Evolutionary conservation across 2,329 filamentous ascomycete genomes (phyloP).

Genomic region (Drechslerella stenobrocha): DNA sequence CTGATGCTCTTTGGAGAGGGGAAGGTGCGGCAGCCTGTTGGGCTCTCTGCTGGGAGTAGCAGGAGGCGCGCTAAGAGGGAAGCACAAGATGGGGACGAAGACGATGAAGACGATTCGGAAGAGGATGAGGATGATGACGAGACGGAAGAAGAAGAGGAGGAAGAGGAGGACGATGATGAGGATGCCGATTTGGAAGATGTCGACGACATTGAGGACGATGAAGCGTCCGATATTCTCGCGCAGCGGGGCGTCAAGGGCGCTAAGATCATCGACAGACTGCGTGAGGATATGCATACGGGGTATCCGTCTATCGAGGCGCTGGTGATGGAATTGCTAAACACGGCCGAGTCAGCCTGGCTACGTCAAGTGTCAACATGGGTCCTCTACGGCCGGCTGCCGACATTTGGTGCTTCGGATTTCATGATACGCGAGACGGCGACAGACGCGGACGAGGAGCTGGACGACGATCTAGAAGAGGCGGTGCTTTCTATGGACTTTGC

Average conservation of each 20-base stretch:
- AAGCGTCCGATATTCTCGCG: conserved; percentile 43
- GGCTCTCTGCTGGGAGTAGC: neutral
- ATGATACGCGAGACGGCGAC: conserved; percentile 65
- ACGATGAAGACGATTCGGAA: conserved; percentile 50
- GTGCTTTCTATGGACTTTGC: conserved; percentile 58
- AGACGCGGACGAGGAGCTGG: conserved; percentile 54
- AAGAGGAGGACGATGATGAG: conserved; percentile 52
- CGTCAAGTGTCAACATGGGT: conserved; percentile 89
- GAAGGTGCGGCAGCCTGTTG: conserved; percentile 28
- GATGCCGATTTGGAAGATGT: conserved; percentile 43
- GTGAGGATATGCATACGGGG: conserved; percentile 78
- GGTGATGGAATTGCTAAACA: conserved; percentile 70
- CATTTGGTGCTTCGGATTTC: conserved; percentile 79
- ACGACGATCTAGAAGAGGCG: conserved; percentile 46
- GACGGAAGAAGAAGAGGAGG: conserved; percentile 51
- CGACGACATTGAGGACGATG: conserved; percentile 38
- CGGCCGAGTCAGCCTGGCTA: conserved; percentile 88
- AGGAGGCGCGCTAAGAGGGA: conserved; percentile 52
- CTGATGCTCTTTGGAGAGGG: conserved; percentile 68
- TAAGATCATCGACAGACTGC: conserved; percentile 73
- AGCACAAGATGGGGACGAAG: conserved; percentile 50
- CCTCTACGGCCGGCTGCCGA: conserved; percentile 79
- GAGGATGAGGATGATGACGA: conserved; percentile 52
- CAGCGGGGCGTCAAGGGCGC: conserved; percentile 66
- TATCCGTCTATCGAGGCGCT: conserved; percentile 82